Percentiles rank a stretch among this genome's conserved stretches.
Evolutionary conservation across 805 yeast species (phyloP).

Genomic region (Metschnikowia baotianmanensis): DNA sequence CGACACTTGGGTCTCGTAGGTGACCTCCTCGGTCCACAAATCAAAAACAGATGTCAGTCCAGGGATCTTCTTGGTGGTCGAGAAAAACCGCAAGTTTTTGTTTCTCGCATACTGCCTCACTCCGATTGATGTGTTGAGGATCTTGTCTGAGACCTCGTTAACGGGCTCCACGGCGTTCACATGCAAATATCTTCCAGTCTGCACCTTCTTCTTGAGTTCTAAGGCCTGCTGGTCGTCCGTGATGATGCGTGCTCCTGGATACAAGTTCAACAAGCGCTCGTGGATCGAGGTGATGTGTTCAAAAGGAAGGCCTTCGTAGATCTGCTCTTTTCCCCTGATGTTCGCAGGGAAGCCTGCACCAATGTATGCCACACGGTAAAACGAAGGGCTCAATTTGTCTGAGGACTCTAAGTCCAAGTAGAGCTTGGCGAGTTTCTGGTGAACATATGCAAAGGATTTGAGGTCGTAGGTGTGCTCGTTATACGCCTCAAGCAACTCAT

Average conservation of each 20-base stretch:
- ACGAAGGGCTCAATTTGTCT: slow-evolving; percentile 74
- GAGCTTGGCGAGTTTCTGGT: slow-evolving; percentile 63
- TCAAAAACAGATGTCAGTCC: slow-evolving; percentile 70
- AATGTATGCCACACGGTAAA: slow-evolving; percentile 73
- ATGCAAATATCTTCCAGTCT: slow-evolving; percentile 71
- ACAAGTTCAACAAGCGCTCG: slow-evolving; percentile 66
- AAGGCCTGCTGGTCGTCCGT: slow-evolving; percentile 58
- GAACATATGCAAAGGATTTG: slow-evolving; percentile 69
- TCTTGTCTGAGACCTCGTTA: slow-evolving; percentile 47
- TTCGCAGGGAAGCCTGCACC: slow-evolving; percentile 84
- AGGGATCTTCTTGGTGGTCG: slow-evolving; percentile 67
- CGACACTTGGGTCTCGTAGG: slow-evolving; percentile 67
- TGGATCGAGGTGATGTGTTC: slow-evolving; percentile 85
- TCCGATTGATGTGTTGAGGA: slow-evolving; percentile 51
- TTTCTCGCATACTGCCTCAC: slow-evolving; percentile 74
- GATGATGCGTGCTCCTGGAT: slow-evolving; percentile 79
- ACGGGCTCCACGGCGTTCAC: slow-evolving; percentile 72
- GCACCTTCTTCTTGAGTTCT: slow-evolving; percentile 46
- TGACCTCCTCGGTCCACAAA: slow-evolving; percentile 86
- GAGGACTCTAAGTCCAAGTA: slow-evolving; percentile 64
- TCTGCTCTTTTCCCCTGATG: slow-evolving; percentile 70
- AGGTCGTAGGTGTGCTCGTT: slow-evolving; percentile 72
- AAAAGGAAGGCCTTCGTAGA: slow-evolving; percentile 83
- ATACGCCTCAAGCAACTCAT: slow-evolving; percentile 74
- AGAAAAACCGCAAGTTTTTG: slow-evolving; percentile 67